Evolutionary conservation across 352 stramenopile species (phyloP).

Genomic region (Blastocystis sp.): DNA sequence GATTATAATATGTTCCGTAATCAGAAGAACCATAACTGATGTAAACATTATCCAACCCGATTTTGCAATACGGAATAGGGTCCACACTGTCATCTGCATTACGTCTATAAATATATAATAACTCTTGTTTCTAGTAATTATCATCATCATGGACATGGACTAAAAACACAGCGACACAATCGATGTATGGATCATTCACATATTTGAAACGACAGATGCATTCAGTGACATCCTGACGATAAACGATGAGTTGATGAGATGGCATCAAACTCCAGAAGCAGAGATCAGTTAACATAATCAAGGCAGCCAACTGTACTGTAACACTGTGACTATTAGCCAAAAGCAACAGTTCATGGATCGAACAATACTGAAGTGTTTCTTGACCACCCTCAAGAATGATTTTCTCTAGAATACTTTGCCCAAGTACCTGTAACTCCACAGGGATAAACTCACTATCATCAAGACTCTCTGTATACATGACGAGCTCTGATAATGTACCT

Average conservation of each 20-base stretch:
- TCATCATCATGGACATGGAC: not conserved
- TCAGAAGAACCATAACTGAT: not conserved
- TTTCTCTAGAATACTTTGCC: conserved; percentile 25
- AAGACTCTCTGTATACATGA: not conserved
- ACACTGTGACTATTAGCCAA: not conserved
- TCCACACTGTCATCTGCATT: not conserved
- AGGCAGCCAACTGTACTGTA: not conserved
- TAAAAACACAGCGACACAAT: conserved; percentile 5
- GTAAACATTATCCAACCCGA: conserved; percentile 38
- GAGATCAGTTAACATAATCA: conserved; percentile 3
- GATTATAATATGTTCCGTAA: not conserved
- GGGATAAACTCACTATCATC: not conserved
- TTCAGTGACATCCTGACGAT: not conserved
- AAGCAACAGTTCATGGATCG: conserved; percentile 13
- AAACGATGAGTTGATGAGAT: not conserved
- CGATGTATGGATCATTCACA: not conserved
- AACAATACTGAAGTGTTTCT: conserved; percentile 14
- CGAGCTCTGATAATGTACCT: not conserved
- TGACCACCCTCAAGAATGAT: conserved; percentile 20
- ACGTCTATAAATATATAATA: not conserved
- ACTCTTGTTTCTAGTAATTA: not conserved
- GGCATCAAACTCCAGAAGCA: not conserved
- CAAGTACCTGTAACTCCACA: not conserved
- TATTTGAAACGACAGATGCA: not conserved
- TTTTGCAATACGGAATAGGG: conserved; percentile 2